phyloP scores from a whole-genome alignment of 1,284 basidiomycete species.

The Ceratobasidium sp. region DNA sequence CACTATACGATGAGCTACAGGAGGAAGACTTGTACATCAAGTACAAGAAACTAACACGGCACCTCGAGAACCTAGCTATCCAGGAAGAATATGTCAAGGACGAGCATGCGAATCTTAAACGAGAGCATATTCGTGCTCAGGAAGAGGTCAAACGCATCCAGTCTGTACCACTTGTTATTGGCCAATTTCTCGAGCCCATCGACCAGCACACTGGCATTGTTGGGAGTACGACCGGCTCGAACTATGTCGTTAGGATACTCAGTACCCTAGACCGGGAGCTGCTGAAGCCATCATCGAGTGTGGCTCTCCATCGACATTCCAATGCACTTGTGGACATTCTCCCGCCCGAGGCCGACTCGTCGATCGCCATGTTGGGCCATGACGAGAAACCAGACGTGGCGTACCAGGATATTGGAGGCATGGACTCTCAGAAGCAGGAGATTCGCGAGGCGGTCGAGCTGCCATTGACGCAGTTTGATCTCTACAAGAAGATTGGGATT shows the following conservation, averaged over 20 bases:
- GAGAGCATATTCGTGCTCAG: constrained; percentile 97
- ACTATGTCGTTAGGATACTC: constrained; percentile 98
- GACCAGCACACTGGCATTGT: constrained; percentile 98
- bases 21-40: constrained; percentile 95
- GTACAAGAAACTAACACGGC: constrained; percentile 92
- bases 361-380: constrained; percentile 91
- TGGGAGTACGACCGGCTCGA: constrained; percentile 96
- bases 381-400: constrained; percentile 95
- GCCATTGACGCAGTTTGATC: constrained; percentile 96
- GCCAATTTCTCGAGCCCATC: constrained; percentile 99
- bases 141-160: constrained; percentile 99
- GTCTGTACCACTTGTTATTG: constrained; percentile 98
- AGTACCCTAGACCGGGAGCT: constrained; percentile 98
- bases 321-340: constrained; percentile 99
- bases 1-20: constrained; percentile 83
- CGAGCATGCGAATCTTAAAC: constrained; percentile 97
- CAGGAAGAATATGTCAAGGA: constrained; percentile 99
- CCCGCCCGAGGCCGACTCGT: constrained; percentile 98
- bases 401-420: constrained; percentile 93
- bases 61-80: constrained; percentile 92
- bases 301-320: constrained; percentile 97
- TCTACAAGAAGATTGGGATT: constrained; percentile 99
- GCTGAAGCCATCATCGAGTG: constrained; percentile 95
- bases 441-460: constrained; percentile 98
- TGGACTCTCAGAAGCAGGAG: constrained; percentile 99